phyloP scores from a whole-genome alignment of 164 flowering plant genomes.

The Tetrastigma voinierianum region DNA sequence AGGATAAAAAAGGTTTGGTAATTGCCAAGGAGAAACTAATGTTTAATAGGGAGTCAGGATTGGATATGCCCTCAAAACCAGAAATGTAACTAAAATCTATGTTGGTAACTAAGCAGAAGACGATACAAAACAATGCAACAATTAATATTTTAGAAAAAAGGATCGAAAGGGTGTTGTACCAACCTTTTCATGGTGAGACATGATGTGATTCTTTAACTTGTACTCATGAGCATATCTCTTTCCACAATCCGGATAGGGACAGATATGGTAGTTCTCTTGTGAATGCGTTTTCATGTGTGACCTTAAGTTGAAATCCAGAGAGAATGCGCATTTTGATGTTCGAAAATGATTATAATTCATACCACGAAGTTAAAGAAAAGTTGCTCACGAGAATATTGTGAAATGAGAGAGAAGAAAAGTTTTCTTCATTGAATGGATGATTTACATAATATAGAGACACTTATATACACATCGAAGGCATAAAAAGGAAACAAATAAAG shows the following conservation, averaged over 20 bases:
- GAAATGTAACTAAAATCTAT: not conserved
- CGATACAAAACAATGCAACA: not conserved
- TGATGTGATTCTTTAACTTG: constrained; percentile 86
- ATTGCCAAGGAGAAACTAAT: not conserved
- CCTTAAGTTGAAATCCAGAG: constrained; percentile 92
- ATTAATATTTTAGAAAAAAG: not conserved
- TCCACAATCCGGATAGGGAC: constrained; percentile 93
- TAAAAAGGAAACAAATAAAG: not conserved
- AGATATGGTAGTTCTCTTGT: constrained; percentile 90
- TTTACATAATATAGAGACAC: no score
- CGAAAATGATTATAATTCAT: not conserved
- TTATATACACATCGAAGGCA: no score
- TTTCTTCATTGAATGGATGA: no score
- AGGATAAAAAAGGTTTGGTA: not conserved
- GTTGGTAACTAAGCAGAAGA: not conserved
- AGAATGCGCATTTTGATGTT: constrained; percentile 61
- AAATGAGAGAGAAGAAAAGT: constrained; percentile 6
- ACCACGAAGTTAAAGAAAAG: not conserved
- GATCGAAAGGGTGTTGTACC: constrained; percentile 10
- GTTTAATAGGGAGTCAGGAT: not conserved
- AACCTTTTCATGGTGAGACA: constrained; percentile 94
- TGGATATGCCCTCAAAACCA: not conserved
- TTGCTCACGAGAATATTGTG: not conserved
- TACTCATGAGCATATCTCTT: constrained; percentile 98
- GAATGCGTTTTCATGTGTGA: constrained; percentile 99